Evolutionary conservation across 2,329 filamentous ascomycete species (phyloP).

Genomic region (Emergomyces orientalis): DNA sequence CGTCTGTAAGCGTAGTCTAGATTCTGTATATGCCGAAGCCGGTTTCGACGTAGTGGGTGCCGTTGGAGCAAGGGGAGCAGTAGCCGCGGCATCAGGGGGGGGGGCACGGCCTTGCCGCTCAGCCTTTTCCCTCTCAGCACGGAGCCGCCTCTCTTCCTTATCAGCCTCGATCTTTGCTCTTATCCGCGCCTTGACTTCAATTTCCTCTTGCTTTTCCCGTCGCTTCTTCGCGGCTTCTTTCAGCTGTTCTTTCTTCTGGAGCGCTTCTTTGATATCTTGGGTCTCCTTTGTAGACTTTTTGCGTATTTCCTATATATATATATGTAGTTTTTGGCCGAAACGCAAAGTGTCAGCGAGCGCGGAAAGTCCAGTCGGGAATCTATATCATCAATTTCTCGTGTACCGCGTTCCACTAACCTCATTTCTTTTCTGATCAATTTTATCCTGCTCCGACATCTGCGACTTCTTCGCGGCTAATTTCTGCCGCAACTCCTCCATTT

Average conservation of each 20-base stretch:
- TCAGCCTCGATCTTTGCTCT: constrained; percentile 91
- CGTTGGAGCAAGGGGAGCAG: constrained; percentile 29
- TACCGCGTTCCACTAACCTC: constrained; percentile 11
- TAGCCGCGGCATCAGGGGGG: constrained; percentile 34
- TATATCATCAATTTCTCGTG: not conserved
- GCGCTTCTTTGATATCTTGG: constrained; percentile 82
- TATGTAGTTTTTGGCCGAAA: not conserved
- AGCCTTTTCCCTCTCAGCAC: constrained; percentile 78
- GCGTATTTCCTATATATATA: constrained; percentile 49
- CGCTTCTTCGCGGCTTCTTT: constrained; percentile 83
- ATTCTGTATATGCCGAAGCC: constrained; percentile 65
- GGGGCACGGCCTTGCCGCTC: constrained; percentile 63
- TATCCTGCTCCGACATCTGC: constrained; percentile 15
- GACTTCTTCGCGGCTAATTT: constrained; percentile 15
- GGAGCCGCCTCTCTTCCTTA: constrained; percentile 77
- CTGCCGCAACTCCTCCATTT: constrained; percentile 38
- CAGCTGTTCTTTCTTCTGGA: constrained; percentile 78
- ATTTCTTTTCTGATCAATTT: constrained; percentile 17
- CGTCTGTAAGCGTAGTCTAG: constrained; percentile 73
- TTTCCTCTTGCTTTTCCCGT: constrained; percentile 75
- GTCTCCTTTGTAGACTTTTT: constrained; percentile 82
- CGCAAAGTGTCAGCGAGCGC: not conserved
- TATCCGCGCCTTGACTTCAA: constrained; percentile 78
- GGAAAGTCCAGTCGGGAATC: not conserved
- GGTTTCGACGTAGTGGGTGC: constrained; percentile 43